Conservation (phyloP, 345 rosid genomes). For the Noccaea bulbosa region DNA sequence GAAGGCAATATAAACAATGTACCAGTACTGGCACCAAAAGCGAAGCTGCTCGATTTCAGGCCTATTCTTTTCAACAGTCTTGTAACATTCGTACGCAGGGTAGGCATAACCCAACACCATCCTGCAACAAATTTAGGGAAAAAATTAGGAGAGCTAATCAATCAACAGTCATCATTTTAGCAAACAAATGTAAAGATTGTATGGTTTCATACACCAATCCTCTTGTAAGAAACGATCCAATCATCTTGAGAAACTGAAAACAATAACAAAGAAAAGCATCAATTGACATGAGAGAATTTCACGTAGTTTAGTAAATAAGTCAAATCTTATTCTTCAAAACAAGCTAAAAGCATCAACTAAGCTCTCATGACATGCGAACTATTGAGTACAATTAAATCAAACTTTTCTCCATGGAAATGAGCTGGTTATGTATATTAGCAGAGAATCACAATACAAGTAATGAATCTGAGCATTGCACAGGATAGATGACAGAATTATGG, state of each 20-base stretch:
- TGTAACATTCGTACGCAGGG: conserved; percentile 82
- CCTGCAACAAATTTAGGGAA: conserved; percentile 38
- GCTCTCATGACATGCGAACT: background rate
- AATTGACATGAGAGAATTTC: conserved; percentile 12
- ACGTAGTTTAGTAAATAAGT: background rate
- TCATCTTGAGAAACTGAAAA: conserved; percentile 46
- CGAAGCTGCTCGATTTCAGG: conserved; percentile 60
- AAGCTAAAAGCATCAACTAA: background rate
- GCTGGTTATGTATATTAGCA: background rate
- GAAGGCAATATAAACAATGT: background rate
- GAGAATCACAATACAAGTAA: background rate
- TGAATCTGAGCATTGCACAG: conserved; percentile 19
- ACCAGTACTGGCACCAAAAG: conserved; percentile 94
- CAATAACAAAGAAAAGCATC: background rate
- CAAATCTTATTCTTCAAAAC: background rate
- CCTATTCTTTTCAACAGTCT: conserved; percentile 60
- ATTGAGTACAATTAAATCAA: background rate
- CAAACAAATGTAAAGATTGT: conserved; percentile 16
- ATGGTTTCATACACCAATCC: conserved; percentile 56
- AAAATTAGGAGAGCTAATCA: background rate
- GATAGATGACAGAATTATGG: background rate
- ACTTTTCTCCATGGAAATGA: conserved; percentile 4
- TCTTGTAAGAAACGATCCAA: conserved; percentile 68
- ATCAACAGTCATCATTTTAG: background rate
- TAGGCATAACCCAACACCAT: conserved; percentile 76